Percentiles rank a stretch among this genome's conserved stretches.
phyloP scores from a whole-genome alignment of 2,329 filamentous ascomycete genomes.

The Xylariaceae sp. region DNA sequence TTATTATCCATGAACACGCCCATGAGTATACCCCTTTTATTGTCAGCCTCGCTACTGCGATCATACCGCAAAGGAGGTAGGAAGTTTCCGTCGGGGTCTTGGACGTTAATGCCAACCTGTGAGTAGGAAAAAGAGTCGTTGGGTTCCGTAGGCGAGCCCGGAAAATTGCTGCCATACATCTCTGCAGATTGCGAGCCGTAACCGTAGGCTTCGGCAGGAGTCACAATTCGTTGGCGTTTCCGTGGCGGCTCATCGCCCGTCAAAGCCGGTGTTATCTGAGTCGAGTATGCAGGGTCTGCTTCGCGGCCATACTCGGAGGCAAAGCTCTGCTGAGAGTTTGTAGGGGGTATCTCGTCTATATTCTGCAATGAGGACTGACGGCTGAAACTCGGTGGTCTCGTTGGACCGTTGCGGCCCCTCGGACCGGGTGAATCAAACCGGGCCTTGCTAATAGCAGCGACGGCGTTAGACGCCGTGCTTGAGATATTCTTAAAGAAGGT shows the following conservation, averaged over 20 bases:
- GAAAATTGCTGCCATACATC: slow-evolving; percentile 46
- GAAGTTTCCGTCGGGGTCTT: slow-evolving; percentile 53
- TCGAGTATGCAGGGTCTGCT: slow-evolving; percentile 65
- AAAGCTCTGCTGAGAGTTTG: slow-evolving; percentile 78
- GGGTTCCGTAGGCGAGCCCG: slow-evolving; percentile 71
- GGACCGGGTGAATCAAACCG: slow-evolving; percentile 83
- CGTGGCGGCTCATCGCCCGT: slow-evolving; percentile 70
- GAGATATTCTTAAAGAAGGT: slow-evolving; percentile 99
- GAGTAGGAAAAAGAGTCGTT: slow-evolving; percentile 73
- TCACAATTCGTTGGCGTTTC: slow-evolving; percentile 65
- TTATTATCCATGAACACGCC: slow-evolving; percentile 70
- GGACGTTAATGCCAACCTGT: slow-evolving; percentile 42
- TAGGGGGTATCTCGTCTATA: slow-evolving; percentile 57
- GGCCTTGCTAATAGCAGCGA: slow-evolving; percentile 95
- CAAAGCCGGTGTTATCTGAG: slow-evolving; percentile 46
- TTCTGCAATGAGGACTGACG: slow-evolving; percentile 68
- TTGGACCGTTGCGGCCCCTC: slow-evolving; percentile 57
- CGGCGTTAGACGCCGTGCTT: slow-evolving; percentile 82
- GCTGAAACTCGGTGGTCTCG: slow-evolving; percentile 63
- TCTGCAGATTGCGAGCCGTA: slow-evolving; percentile 45
- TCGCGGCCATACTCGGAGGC: slow-evolving; percentile 69
- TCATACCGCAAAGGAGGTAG: slow-evolving; percentile 61
- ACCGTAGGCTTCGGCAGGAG: slow-evolving; percentile 54
- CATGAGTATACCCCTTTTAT: slow-evolving; percentile 76
- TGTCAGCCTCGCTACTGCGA: slow-evolving; percentile 60